Conservation (phyloP, 495 filamentous ascomycete species). For the Margaritispora aquatica region DNA sequence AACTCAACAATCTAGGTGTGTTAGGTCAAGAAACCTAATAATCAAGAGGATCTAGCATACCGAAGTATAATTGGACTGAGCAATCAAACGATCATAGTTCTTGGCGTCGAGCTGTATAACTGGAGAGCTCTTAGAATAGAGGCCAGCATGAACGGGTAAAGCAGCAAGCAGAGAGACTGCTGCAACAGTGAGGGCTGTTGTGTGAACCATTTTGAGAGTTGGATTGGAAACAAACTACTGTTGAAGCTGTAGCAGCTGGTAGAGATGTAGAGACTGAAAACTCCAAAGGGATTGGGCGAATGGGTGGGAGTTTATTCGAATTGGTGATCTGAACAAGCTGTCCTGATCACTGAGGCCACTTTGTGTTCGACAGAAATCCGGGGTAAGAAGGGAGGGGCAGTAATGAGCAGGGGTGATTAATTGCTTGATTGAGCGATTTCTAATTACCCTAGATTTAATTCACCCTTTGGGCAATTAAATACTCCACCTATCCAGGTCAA, state of each 20-base stretch:
- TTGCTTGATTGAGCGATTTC: slow-evolving; percentile 1
- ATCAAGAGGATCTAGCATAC: slow-evolving; percentile 48
- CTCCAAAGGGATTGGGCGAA: background rate
- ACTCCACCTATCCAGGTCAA: background rate
- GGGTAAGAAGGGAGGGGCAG: slow-evolving; percentile 15
- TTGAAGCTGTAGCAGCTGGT: slow-evolving; percentile 23
- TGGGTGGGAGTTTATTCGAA: background rate
- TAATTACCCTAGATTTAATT: background rate
- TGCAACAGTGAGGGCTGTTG: slow-evolving; percentile 29
- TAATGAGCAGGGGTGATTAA: background rate
- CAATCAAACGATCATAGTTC: slow-evolving; percentile 77
- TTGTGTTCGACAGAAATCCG: background rate
- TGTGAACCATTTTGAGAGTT: slow-evolving; percentile 18
- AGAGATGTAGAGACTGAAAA: slow-evolving; percentile 6
- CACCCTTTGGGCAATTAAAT: background rate
- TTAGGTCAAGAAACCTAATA: slow-evolving; percentile 2
- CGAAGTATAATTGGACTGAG: slow-evolving; percentile 84
- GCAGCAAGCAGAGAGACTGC: slow-evolving; percentile 50
- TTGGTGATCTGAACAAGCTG: slow-evolving; percentile 17
- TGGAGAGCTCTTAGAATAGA: slow-evolving; percentile 84
- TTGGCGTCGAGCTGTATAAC: slow-evolving; percentile 83
- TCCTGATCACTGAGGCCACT: slow-evolving; percentile 20
- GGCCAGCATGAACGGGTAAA: slow-evolving; percentile 55
- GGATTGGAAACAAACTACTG: slow-evolving; percentile 10
- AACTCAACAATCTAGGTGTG: slow-evolving; percentile 58